Conservation (phyloP, 257 asterid genomes). For the Catharanthus roseus region DNA sequence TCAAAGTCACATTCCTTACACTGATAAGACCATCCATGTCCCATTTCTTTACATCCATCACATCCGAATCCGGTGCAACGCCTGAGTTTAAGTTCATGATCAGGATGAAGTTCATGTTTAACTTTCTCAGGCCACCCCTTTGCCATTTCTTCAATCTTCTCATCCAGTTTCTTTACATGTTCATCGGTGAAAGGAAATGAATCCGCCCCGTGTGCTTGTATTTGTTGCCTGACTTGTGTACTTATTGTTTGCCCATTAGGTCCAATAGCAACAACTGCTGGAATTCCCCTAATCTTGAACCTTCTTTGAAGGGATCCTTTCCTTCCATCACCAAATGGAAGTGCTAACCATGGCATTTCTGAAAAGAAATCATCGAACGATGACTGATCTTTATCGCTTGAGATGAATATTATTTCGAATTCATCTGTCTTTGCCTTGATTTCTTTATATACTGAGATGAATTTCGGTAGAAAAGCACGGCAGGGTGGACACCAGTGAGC, state of each 20-base stretch:
- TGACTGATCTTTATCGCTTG: slow-evolving; percentile 27
- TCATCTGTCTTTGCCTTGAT: slow-evolving; percentile 23
- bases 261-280: slow-evolving; percentile 28
- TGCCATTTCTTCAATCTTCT: slow-evolving; percentile 17
- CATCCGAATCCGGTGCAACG: slow-evolving; percentile 25
- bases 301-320: slow-evolving; percentile 16
- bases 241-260: slow-evolving; percentile 24
- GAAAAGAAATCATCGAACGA: slow-evolving; percentile 28
- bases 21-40: slow-evolving; percentile 31
- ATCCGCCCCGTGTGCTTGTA: slow-evolving; percentile 25
- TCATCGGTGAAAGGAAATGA: slow-evolving; percentile 30
- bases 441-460: slow-evolving; percentile 24
- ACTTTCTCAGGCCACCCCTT: slow-evolving; percentile 29
- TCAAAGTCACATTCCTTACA: slow-evolving; percentile 26
- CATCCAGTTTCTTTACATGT: slow-evolving; percentile 15
- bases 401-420: slow-evolving; percentile 31
- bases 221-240: slow-evolving; percentile 26
- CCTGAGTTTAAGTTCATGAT: slow-evolving; percentile 19
- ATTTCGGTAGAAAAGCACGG: slow-evolving; percentile 26
- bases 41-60: slow-evolving; percentile 29
- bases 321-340: slow-evolving; percentile 25
- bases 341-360: slow-evolving; percentile 37
- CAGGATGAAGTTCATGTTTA: slow-evolving; percentile 22
- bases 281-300: slow-evolving; percentile 34
- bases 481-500: slow-evolving; percentile 40